Percentiles rank a stretch among this genome's conserved stretches.
phyloP scores from a whole-genome alignment of 1,284 basidiomycete species.

The Microbotryum lychnidis-dioicae region DNA sequence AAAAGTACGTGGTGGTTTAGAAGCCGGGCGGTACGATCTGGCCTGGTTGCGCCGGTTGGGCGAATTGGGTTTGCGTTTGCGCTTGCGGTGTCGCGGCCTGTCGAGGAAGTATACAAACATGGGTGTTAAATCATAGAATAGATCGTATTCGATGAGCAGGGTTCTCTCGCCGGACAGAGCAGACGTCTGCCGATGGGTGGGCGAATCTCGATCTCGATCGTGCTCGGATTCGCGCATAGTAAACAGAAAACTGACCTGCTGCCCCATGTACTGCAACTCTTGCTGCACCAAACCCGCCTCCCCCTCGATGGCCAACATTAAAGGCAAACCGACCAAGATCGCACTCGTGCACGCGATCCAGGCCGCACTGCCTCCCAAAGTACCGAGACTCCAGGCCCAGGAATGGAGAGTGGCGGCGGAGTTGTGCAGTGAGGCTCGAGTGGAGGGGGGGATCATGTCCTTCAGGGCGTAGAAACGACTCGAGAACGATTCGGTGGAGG shows the following conservation, averaged over 20 bases:
- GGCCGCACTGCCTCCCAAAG: conserved; percentile 68
- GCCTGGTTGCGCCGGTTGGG: no score
- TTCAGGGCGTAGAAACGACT: conserved; percentile 85
- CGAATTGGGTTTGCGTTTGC: no score
- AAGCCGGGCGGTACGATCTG: no score
- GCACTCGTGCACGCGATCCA: conserved; percentile 94
- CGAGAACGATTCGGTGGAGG: conserved; percentile 60
- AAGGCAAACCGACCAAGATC: conserved; percentile 81
- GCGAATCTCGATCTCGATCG: no score
- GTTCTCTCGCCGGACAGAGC: no score
- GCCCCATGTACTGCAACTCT: conserved; percentile 85
- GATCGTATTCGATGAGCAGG: no score
- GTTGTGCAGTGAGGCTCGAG: conserved; percentile 50
- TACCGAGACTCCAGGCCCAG: conserved; percentile 46
- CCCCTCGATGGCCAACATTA: conserved; percentile 88
- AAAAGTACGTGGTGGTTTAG: no score
- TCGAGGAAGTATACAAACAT: no score
- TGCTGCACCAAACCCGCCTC: conserved; percentile 89
- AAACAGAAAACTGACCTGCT: conserved; percentile 56
- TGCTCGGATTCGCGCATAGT: no score
- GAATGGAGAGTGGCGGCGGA: conserved; percentile 53
- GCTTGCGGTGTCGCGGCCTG: no score
- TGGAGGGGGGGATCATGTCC: conserved; percentile 88
- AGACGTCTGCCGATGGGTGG: no score
- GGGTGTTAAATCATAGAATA: no score